Evolutionary conservation across 768 basidiomycete genomes (phyloP), one percentile per base, ranked within the genome.

Genomic region (Suillus americanus): DNA sequence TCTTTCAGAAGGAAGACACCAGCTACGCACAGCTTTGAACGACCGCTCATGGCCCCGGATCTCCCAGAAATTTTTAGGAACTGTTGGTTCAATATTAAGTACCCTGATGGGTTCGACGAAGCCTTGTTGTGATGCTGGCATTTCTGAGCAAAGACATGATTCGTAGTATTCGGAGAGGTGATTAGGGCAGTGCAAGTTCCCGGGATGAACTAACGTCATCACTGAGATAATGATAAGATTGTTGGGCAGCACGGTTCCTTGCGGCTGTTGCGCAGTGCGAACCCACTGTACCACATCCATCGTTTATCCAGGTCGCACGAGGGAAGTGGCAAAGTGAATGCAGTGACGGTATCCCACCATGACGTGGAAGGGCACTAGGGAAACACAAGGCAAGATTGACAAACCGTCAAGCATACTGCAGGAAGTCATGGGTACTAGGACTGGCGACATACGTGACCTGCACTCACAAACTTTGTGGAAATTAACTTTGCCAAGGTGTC

Each of bases 71-170:
- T 89, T 94, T 3, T 79, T 89, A 45, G 83, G 89, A 2, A 89
- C 86, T 0, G 89, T 94, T 3, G 80, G 92, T 54, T 94, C 92
- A n/a, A n/a, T 84, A 86, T 66, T 94, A 40, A 40, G 18, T 18
- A 95, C 72, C 86, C 90, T 25, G 77, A 80, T 53, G 88, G 87
- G 3, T 73, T 77, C 50, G 90, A 91, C 69, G 90, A 93, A 73
- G 89, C 90, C 4, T 77, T 94, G 79, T 87, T 48, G 87, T 82
- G 93, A 97, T 75, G 90, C 89, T 9, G 94, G 93, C 93, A 66
- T 93, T 91, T 3, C 90, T 95, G 79, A 93, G 90, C 74, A 94
- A 92, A 76, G 94, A 95, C 75, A 88, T 81, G 1, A 93, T 93
- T 0, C 89, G 86, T 3, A 86, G 86, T 3, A 86, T 83, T 82